phyloP scores from a whole-genome alignment of 176 grass and related monocot genomes.

The Themeda triandra region DNA sequence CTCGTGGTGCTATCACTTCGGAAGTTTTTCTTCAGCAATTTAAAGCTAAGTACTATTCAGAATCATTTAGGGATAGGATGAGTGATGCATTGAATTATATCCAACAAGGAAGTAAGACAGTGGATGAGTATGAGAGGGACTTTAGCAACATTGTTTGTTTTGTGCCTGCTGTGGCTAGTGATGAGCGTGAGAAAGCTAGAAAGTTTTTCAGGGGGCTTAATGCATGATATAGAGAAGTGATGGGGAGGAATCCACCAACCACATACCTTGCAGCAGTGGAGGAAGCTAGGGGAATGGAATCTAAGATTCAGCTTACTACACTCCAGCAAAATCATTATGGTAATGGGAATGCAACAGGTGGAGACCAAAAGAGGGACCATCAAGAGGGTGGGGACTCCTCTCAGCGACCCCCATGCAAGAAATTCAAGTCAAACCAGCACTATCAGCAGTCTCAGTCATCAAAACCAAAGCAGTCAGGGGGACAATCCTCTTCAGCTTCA shows the following conservation, averaged over 20 bases:
- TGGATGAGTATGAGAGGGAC: background rate
- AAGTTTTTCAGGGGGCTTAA: background rate
- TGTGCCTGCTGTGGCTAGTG: background rate
- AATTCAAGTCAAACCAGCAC: background rate
- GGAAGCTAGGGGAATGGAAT: background rate
- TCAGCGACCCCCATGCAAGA: background rate
- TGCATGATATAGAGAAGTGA: background rate
- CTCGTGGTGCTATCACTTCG: background rate
- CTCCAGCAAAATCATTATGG: background rate
- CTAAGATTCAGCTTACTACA: background rate
- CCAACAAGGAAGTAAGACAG: background rate
- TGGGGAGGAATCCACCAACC: background rate
- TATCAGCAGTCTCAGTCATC: background rate
- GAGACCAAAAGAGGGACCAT: background rate
- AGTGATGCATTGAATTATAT: too few relatives aligned
- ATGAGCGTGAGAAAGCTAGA: background rate
- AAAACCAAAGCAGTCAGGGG: background rate
- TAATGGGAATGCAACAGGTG: background rate
- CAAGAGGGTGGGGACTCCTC: background rate
- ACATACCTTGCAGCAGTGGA: too few relatives aligned
- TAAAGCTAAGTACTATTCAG: background rate
- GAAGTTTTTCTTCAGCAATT: background rate
- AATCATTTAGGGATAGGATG: too few relatives aligned
- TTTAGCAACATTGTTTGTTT: background rate
- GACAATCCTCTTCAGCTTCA: background rate